Evolutionary conservation across 2,329 filamentous ascomycete genomes (phyloP), one percentile per base, ranked within the genome.

Genomic region (Sporothrix globosa): DNA sequence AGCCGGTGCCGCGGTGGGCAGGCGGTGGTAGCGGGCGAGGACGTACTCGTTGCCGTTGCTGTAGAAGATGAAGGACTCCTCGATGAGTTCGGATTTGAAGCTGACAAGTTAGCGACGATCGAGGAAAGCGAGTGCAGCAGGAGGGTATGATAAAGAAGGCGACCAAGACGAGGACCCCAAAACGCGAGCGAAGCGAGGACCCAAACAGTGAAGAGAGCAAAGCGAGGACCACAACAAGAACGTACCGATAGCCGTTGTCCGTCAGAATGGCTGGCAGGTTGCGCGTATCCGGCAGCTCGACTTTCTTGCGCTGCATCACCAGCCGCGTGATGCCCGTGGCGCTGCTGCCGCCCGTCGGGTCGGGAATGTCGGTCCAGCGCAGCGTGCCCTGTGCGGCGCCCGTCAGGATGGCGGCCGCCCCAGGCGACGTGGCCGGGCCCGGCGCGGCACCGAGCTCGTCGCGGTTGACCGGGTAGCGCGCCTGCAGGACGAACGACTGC

Each of bases 341-440:
- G 14, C 67, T 68, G 34, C 50, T 68, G n/a, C 68, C 60, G 30
- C 81, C 81, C 1, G 83, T 80, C 19, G 87, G 87, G 72, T 90
- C 88, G 1, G 88, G 88, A 58, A 89, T 81, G 73, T 90, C 88
- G 6, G 81, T 84, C 86, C 87, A 90, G 58, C 84, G 80, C 70
- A 90, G 76, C 3, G 84, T 82, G 21, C 85, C 86, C 0, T 79
- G 79, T 0, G 58, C 63, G 5, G 44, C 19, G 14, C 69, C 69
- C 14, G 46, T 17, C 14, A 58, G 17, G n/a, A 67, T 63, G 21
- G 78, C 76, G 6, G 78, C 74, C 68, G 19, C 73, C 69, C 17
- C 68, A 39, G 54, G 65, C 10, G 50, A 41, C 10, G 41, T 44
- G 7, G 19, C 27, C 13, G 27, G 41, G 2, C 41, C 41, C 6